phyloP scores from a whole-genome alignment of 2,329 filamentous ascomycete genomes.

The Thermochaetoides dissita region DNA sequence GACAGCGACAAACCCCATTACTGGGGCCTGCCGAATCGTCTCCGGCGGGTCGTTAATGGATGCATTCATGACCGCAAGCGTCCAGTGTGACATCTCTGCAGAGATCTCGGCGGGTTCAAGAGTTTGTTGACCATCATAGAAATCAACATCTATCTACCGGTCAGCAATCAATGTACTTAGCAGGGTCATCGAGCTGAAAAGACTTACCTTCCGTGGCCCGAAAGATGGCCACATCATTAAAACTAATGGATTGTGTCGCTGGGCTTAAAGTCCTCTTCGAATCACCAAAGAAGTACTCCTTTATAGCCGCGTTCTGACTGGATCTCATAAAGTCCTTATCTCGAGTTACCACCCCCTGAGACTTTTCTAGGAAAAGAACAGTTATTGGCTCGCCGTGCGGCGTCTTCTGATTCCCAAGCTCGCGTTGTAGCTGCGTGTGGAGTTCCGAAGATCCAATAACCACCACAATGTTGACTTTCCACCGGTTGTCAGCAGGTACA shows the following conservation, averaged over 20 bases:
- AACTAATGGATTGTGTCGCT: slow-evolving; percentile 73
- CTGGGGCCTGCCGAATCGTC: slow-evolving; percentile 62
- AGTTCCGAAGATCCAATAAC: slow-evolving; percentile 69
- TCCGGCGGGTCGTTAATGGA: slow-evolving; percentile 54
- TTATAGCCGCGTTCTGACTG: slow-evolving; percentile 61
- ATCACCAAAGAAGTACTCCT: slow-evolving; percentile 90
- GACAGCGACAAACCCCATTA: slow-evolving; percentile 89
- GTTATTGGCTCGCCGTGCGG: slow-evolving; percentile 53
- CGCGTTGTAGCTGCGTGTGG: slow-evolving; percentile 57
- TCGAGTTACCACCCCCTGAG: slow-evolving; percentile 68
- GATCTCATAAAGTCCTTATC: slow-evolving; percentile 62
- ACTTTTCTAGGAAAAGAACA: slow-evolving; percentile 69
- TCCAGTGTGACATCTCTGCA: slow-evolving; percentile 59
- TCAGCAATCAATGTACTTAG: not conserved
- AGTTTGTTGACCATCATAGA: slow-evolving; percentile 20
- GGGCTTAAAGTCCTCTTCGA: slow-evolving; percentile 65
- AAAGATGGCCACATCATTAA: slow-evolving; percentile 61
- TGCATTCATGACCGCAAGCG: slow-evolving; percentile 75
- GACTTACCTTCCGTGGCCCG: slow-evolving; percentile 45
- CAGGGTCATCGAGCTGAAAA: slow-evolving; percentile 2
- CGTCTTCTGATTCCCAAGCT: slow-evolving; percentile 45
- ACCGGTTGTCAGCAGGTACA: slow-evolving; percentile 16
- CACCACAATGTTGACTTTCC: slow-evolving; percentile 59
- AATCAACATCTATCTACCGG: slow-evolving; percentile 8
- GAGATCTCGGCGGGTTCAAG: slow-evolving; percentile 54